These are phyloP conservation scores for Naganishia liquefaciens DNA, from an alignment of 1,284 basidiomycete genomes.

Conservation along the genomic window DNA sequence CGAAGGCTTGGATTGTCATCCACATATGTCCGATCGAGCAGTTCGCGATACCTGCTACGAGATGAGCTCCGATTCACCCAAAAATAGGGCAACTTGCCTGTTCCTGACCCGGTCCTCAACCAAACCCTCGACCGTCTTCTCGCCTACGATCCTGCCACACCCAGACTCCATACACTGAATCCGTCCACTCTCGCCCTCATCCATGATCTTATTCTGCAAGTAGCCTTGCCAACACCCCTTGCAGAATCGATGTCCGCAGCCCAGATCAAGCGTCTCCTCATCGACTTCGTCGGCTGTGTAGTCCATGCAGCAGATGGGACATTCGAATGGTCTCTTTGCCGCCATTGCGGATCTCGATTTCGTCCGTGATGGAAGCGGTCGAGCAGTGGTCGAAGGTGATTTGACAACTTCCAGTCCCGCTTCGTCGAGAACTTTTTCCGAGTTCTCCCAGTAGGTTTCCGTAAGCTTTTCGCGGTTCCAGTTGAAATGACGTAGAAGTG, in stretches of 20 bases:
- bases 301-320: conserved; percentile 89
- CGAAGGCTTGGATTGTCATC: conserved; percentile 78
- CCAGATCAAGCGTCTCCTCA: conserved; percentile 62
- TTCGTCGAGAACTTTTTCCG: conserved; percentile 66
- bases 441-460: conserved; percentile 90
- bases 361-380: conserved; percentile 43
- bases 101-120: conserved; percentile 52
- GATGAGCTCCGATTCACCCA: not conserved
- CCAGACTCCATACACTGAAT: conserved; percentile 93
- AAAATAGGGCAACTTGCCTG: conserved; percentile 46
- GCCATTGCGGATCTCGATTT: conserved; percentile 56
- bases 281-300: conserved; percentile 58
- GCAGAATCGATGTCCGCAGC: conserved; percentile 82
- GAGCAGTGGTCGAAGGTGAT: conserved; percentile 45
- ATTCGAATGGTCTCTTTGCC: conserved; percentile 65
- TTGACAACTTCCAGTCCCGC: conserved; percentile 63
- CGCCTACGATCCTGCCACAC: conserved; percentile 72
- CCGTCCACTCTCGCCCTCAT: conserved; percentile 78
- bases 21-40: conserved; percentile 88
- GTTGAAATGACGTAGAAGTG: conserved; percentile 78
- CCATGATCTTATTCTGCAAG: conserved; percentile 77
- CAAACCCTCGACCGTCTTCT: conserved; percentile 57
- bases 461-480: conserved; percentile 98
- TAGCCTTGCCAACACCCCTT: conserved; percentile 85
- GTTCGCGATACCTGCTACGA: conserved; percentile 69